phyloP scores from a whole-genome alignment of 176 grass and related monocot genomes.

The Oryza punctata region DNA sequence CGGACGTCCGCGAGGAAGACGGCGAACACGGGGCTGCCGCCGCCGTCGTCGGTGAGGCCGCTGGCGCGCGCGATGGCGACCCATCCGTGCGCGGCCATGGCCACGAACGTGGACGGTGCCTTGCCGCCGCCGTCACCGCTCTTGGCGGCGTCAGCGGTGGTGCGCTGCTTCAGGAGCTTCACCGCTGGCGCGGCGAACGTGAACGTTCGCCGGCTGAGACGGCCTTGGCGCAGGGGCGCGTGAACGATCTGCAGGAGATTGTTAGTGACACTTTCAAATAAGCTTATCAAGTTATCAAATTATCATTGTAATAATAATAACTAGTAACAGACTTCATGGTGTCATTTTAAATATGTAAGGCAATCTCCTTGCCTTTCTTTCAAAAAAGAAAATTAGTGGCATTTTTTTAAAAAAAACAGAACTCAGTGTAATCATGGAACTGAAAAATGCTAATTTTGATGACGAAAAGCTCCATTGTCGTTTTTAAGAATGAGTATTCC shows the following conservation, averaged over 20 bases:
- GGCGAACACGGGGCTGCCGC: neutral
- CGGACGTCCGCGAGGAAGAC: slow-evolving; percentile 13
- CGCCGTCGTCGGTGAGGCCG: slow-evolving; percentile 7
- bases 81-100: slow-evolving; percentile 14
- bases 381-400: no score
- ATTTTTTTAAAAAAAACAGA: no score
- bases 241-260: neutral
- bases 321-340: neutral
- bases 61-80: slow-evolving; percentile 18
- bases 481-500: no score
- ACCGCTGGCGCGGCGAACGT: neutral
- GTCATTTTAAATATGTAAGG: no score
- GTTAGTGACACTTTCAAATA: neutral
- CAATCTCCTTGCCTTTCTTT: no score
- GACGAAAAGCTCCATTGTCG: neutral
- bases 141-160: no score
- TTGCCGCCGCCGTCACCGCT: neutral
- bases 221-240: neutral
- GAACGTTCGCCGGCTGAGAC: slow-evolving; percentile 24
- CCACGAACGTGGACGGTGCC: slow-evolving; percentile 5
- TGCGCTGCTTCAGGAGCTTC: slow-evolving; percentile 1
- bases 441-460: neutral
- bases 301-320: no score
- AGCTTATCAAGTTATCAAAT: no score
- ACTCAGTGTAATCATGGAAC: no score